phyloP scores from a whole-genome alignment of 176 grass and related monocot species.

The Chloris gayana region DNA sequence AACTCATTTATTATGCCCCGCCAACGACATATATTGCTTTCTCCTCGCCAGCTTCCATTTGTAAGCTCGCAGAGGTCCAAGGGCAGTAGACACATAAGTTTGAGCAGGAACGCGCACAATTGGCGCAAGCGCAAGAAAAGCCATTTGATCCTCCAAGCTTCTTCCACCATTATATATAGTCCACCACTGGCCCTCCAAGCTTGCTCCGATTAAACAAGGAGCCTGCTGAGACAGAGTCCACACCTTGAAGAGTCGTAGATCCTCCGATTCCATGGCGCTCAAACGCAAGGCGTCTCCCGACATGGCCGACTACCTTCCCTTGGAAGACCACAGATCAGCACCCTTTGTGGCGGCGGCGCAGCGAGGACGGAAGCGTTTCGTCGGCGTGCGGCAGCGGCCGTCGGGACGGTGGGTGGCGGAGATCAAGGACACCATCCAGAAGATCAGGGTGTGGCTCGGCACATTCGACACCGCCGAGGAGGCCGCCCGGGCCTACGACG shows the following conservation, averaged over 20 bases:
- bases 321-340: not conserved
- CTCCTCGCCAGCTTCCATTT: slow-evolving; percentile 21
- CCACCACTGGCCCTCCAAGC: not conserved
- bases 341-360: not conserved
- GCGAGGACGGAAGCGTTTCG: slow-evolving; percentile 44
- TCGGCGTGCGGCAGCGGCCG: slow-evolving; percentile 70
- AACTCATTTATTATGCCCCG: too few species aligned
- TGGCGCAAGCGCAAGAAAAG: not conserved
- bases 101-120: slow-evolving; percentile 6
- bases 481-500: slow-evolving; percentile 79
- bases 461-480: slow-evolving; percentile 81
- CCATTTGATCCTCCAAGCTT: not conserved
- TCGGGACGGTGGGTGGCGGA: slow-evolving; percentile 78
- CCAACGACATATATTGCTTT: too few species aligned
- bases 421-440: slow-evolving; percentile 88
- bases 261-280: slow-evolving; percentile 19
- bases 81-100: too few species aligned
- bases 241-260: not conserved
- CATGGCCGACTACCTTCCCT: not conserved
- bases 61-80: slow-evolving; percentile 40
- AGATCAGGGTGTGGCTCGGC: slow-evolving; percentile 87
- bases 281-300: slow-evolving; percentile 38
- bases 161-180: slow-evolving; percentile 27
- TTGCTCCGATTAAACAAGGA: not conserved
- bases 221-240: not conserved